These are phyloP conservation scores for Talaromyces marneffei DNA, from an alignment of 2,329 filamentous ascomycete genomes.

Conservation along the genomic window DNA sequence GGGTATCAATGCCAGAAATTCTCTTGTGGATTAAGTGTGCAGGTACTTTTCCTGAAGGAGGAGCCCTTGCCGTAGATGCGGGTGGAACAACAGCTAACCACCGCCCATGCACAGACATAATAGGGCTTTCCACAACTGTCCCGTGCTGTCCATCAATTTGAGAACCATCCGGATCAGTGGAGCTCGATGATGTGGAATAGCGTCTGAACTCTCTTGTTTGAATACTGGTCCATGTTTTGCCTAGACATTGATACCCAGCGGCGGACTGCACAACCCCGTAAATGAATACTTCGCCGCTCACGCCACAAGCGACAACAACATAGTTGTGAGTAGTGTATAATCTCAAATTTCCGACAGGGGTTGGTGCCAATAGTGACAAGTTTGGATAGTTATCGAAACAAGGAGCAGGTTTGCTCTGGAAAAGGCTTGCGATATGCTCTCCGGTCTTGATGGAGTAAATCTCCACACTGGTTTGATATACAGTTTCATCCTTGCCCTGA, in stretches of 20 bases:
- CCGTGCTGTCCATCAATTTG: constrained; percentile 34
- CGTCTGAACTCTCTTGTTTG: constrained; percentile 49
- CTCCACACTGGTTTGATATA: constrained; percentile 81
- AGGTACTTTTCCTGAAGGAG: constrained; percentile 39
- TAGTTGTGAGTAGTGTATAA: constrained; percentile 67
- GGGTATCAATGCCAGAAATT: constrained; percentile 38
- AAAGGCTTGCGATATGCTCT: constrained; percentile 64
- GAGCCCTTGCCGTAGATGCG: constrained; percentile 31
- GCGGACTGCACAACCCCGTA: constrained; percentile 46
- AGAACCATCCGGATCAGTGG: constrained; percentile 40
- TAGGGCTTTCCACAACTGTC: constrained; percentile 29
- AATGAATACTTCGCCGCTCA: constrained; percentile 81
- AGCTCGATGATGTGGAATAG: constrained; percentile 43
- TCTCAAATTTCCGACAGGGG: constrained; percentile 65
- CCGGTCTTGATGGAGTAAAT: constrained; percentile 79
- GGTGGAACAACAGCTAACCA: constrained; percentile 45
- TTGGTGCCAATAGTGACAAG: constrained; percentile 61
- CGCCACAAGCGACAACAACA: constrained; percentile 69
- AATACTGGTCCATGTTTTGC: constrained; percentile 86
- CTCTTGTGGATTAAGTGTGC: constrained; percentile 29
- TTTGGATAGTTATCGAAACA: constrained; percentile 54
- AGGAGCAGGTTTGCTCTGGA: constrained; percentile 61
- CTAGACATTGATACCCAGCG: constrained; percentile 59
- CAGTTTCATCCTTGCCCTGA: constrained; percentile 24
- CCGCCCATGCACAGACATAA: constrained; percentile 41